Base-by-base conservation (phyloP, 139 green algal species). In the Tetradesmus obliquus region DNA sequence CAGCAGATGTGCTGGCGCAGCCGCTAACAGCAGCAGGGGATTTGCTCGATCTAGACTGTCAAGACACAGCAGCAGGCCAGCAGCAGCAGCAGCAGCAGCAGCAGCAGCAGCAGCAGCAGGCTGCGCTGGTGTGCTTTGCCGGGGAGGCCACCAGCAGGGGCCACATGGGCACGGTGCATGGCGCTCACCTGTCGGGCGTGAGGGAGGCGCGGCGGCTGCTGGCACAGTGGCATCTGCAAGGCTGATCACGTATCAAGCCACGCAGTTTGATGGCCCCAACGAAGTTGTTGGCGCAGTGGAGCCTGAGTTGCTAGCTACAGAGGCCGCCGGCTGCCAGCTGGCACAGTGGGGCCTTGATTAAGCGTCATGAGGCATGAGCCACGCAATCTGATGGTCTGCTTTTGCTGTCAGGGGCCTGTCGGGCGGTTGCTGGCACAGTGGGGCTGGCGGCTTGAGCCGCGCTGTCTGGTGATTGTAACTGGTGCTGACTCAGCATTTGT, bases 151-250 rank as follows among this genome's bases (percentile, higher is more conserved):
- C 88, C 15, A 91, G 91, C 88, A 24, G 92, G 17, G 84, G 86
- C 15, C 74, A 92, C 74, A 89, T 90, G 82, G 92, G 92, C 20
- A 92, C 88, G 6, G 88, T 91, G 55, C 92, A 94, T 57, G 92
- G 92, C 57, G 92, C 92, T 8, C 91, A 76, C 62, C 5, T 91
- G 88, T 90, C 88, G 3, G 92, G 92, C 1, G 88, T 81, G 72
- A 69, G 92, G 12, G 92, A 94, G 69, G 92, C 92, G 3, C 58
- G 80, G 82, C 90, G 90, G 58, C 71, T 94, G 91, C n/a, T 92
- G 88, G 79, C 74, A 20, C 9, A 60, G 76, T 91, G 86, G 86
- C 32, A 45, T 45, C 32, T 45, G 32, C 32, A 45, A 45, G 32
- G 32, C 32, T 45, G 32, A 45, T 45, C 32, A 45, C 32, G 32